Percentiles rank a stretch among this genome's conserved stretches.
Evolutionary conservation across 371 early-diverging fungal species (phyloP).

Genomic region (Mucor indicus): DNA sequence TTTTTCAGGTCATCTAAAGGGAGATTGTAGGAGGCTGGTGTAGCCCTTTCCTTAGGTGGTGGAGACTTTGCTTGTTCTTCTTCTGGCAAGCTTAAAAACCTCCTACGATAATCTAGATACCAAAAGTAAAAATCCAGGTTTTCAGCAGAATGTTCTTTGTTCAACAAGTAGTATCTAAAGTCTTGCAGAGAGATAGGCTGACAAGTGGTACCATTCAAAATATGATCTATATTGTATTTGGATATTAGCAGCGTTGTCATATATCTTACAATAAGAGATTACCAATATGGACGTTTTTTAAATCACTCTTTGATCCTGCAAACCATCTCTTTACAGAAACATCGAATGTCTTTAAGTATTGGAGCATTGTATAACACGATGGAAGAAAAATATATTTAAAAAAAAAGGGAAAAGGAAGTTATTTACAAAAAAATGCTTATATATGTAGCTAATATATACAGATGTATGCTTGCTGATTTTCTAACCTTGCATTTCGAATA

Average conservation of each 20-base stretch:
- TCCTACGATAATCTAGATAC: constrained; percentile 17
- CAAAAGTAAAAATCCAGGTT: constrained; percentile 29
- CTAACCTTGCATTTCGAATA: too few species aligned
- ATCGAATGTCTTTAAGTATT: too few species aligned
- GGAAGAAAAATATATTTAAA: too few species aligned
- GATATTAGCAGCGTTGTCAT: background rate
- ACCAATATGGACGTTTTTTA: constrained; percentile 12
- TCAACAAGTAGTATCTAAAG: constrained; percentile 14
- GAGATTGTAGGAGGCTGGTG: constrained; percentile 2
- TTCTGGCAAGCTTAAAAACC: constrained; percentile 13
- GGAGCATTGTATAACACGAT: too few species aligned
- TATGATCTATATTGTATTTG: background rate
- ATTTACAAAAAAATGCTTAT: too few species aligned
- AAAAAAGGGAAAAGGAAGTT: too few species aligned
- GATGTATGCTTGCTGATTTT: too few species aligned
- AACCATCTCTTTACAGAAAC: constrained; percentile 15
- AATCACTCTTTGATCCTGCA: background rate
- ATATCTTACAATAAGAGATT: background rate
- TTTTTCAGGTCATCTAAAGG: constrained; percentile 7
- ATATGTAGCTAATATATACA: too few species aligned
- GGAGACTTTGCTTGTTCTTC: constrained; percentile 15
- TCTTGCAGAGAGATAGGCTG: constrained; percentile 22
- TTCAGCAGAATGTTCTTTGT: constrained; percentile 23
- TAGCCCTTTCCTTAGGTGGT: constrained; percentile 20
- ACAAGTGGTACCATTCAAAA: constrained; percentile 11